Conservation (phyloP, 2,329 filamentous ascomycete genomes). For the Seiridium cupressi region DNA sequence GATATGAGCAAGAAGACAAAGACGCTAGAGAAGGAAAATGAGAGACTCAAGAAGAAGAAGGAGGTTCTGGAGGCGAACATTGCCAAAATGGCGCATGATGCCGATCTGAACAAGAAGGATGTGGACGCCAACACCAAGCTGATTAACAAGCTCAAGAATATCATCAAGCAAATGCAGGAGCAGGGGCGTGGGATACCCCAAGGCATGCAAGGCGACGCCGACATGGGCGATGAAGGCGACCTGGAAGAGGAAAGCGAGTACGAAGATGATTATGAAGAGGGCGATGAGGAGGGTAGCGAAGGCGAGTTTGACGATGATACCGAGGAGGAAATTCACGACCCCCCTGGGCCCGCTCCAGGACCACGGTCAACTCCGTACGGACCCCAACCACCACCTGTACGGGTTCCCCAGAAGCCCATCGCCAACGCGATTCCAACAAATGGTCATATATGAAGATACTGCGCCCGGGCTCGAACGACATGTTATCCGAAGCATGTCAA, state of each 20-base stretch:
- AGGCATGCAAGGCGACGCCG: conserved; percentile 58
- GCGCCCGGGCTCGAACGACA: neutral
- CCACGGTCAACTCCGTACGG: conserved; percentile 5
- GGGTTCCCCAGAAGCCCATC: neutral
- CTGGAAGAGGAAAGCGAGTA: conserved; percentile 65
- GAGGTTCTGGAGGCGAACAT: conserved; percentile 94
- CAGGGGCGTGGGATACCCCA: conserved; percentile 78
- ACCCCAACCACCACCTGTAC: conserved; percentile 7
- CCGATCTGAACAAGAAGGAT: conserved; percentile 71
- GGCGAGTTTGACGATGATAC: conserved; percentile 48
- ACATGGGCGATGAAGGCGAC: conserved; percentile 61
- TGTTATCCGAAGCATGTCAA: too few species aligned
- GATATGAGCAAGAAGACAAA: conserved; percentile 99
- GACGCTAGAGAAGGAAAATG: conserved; percentile 93
- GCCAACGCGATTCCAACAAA: conserved; percentile 6
- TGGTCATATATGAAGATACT: conserved; percentile 9
- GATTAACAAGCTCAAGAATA: conserved; percentile 87
- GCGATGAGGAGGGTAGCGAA: conserved; percentile 34
- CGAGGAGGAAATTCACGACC: conserved; percentile 43
- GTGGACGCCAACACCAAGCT: conserved; percentile 79
- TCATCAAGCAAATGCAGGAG: conserved; percentile 95
- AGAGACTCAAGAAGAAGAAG: conserved; percentile 86
- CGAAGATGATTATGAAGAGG: conserved; percentile 56
- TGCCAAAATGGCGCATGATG: conserved; percentile 94
- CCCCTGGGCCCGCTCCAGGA: neutral